Evolutionary conservation across 2,329 filamentous ascomycete species (phyloP).

Genomic region (Alternaria sp.): DNA sequence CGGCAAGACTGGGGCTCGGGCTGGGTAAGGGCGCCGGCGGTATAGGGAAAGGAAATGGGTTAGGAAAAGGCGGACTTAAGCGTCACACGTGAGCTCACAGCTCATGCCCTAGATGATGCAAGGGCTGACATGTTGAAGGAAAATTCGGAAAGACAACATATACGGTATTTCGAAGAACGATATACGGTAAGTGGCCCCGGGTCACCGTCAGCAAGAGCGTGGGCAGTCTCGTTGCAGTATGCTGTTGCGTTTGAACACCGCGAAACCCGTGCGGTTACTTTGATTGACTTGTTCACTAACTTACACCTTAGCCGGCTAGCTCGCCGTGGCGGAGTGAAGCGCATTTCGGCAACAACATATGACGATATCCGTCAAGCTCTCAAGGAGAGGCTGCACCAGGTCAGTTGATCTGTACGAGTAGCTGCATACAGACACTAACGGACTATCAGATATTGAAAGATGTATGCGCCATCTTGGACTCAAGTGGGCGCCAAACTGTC

Average conservation of each 20-base stretch:
- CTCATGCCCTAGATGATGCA: background rate
- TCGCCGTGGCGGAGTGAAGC: conserved; percentile 78
- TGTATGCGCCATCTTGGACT: conserved; percentile 37
- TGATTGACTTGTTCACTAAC: conserved; percentile 15
- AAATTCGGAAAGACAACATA: conserved; percentile 45
- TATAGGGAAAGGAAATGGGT: conserved; percentile 29
- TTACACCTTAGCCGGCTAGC: conserved; percentile 66
- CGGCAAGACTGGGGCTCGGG: conserved; percentile 26
- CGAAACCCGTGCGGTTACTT: background rate
- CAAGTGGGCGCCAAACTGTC: conserved; percentile 41
- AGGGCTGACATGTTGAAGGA: conserved; percentile 32
- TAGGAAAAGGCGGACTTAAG: conserved; percentile 21
- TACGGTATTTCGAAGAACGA: conserved; percentile 46
- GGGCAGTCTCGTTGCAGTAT: too few relatives aligned
- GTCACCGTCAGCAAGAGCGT: background rate
- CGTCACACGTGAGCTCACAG: conserved; percentile 36
- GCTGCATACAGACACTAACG: background rate
- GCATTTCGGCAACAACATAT: conserved; percentile 73
- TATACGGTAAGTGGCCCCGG: conserved; percentile 40
- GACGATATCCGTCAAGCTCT: conserved; percentile 66
- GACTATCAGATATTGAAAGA: conserved; percentile 35
- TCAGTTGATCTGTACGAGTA: conserved; percentile 19
- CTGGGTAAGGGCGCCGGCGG: conserved; percentile 29
- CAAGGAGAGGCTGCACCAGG: conserved; percentile 56
- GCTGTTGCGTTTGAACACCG: too few relatives aligned